These are phyloP conservation scores for Dorcoceras hygrometricum DNA, from an alignment of 257 asterid genomes.

Conservation along the genomic window DNA sequence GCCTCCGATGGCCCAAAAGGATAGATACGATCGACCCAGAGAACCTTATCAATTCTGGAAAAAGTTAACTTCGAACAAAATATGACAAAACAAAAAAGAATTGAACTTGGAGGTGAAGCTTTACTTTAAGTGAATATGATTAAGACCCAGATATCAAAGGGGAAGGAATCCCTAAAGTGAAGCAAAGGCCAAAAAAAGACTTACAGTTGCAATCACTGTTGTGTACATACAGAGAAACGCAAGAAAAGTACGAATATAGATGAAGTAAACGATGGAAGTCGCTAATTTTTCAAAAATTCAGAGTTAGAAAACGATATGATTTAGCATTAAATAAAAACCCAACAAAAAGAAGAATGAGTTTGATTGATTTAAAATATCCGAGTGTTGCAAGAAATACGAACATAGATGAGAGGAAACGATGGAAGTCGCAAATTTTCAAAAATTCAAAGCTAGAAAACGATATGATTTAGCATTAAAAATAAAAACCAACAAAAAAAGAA, in stretches of 20 bases:
- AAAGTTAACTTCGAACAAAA: slow-evolving; percentile 23
- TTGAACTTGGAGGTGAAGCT: slow-evolving; percentile 35
- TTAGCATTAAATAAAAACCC: neutral
- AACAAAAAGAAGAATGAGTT: no score
- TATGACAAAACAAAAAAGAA: slow-evolving; percentile 21
- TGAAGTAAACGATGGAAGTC: slow-evolving; percentile 2
- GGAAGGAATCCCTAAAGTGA: slow-evolving; percentile 41
- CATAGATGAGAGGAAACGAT: slow-evolving; percentile 11
- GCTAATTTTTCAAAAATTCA: slow-evolving; percentile 17
- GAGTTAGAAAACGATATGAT: neutral
- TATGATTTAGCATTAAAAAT: neutral
- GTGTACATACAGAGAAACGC: slow-evolving; percentile 34
- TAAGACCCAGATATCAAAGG: slow-evolving; percentile 17
- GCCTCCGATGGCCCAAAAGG: neutral
- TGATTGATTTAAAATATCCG: no score
- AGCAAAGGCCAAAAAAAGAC: slow-evolving; percentile 45
- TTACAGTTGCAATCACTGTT: slow-evolving; percentile 47
- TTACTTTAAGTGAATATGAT: slow-evolving; percentile 20
- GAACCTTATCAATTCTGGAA: slow-evolving; percentile 17
- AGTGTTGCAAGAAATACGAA: slow-evolving; percentile 21
- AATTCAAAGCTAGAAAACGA: slow-evolving; percentile 10
- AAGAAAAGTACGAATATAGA: slow-evolving; percentile 22
- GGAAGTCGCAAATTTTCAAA: slow-evolving; percentile 15
- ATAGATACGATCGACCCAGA: neutral
- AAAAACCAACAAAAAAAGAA: neutral